Evolutionary conservation across 164 flowering plant species (phyloP).

Genomic region (Berberis vulgaris): DNA sequence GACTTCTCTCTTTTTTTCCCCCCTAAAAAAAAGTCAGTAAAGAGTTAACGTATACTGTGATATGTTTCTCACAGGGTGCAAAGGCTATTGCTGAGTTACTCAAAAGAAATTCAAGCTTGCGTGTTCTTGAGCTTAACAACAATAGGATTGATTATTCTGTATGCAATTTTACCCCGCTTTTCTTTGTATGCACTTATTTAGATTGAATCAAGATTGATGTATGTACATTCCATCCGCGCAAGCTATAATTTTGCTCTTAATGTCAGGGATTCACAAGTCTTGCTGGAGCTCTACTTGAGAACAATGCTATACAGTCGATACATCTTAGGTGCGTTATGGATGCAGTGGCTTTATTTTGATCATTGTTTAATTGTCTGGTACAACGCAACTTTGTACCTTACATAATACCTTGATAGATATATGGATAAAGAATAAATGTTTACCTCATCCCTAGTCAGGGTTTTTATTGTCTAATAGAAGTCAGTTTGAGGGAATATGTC

Average conservation of each 20-base stretch:
- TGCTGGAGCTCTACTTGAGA: constrained; percentile 83
- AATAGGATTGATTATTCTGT: constrained; percentile 95
- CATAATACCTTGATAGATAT: no score
- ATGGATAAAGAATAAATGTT: no score
- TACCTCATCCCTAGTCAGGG: no score
- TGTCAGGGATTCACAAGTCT: constrained; percentile 89
- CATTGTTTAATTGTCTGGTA: not conserved
- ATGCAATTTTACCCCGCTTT: constrained; percentile 17
- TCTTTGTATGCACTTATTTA: not conserved
- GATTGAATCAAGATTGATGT: not conserved
- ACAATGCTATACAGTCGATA: constrained; percentile 47
- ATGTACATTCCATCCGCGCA: not conserved
- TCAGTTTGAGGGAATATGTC: no score
- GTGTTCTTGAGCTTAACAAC: constrained; percentile 76
- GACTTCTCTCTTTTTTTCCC: not conserved
- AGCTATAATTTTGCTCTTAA: constrained; percentile 7
- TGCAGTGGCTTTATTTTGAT: not conserved
- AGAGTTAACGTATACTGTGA: not conserved
- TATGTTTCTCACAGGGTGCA: constrained; percentile 65
- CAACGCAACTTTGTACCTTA: no score
- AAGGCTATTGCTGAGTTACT: constrained; percentile 84
- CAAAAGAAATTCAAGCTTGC: constrained; percentile 74
- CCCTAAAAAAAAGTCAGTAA: not conserved
- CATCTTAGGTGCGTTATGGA: constrained; percentile 71
- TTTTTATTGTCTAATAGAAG: no score